phyloP scores from a whole-genome alignment of 176 grass and related monocot species.

The Eremochloa ophiuroides region DNA sequence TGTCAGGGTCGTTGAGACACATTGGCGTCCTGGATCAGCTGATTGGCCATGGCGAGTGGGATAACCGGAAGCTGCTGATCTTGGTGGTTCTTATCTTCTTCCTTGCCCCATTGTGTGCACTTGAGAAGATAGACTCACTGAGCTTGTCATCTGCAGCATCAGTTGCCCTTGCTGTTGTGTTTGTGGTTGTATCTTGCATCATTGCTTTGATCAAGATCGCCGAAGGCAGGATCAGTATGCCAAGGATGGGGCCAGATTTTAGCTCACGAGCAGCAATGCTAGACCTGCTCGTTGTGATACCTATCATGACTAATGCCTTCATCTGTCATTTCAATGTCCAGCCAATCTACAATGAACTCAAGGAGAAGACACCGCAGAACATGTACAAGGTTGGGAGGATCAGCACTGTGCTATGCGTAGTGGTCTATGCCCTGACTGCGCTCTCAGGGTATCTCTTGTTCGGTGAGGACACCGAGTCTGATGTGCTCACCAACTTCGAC shows the following conservation, averaged over 20 bases:
- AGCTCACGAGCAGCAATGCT: slow-evolving; percentile 61
- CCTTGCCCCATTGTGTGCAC: slow-evolving; percentile 68
- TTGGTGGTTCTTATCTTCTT: slow-evolving; percentile 73
- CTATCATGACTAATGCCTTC: slow-evolving; percentile 96
- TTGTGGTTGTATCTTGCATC: slow-evolving; percentile 71
- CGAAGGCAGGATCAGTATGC: slow-evolving; percentile 50
- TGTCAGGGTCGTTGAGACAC: slow-evolving; percentile 86
- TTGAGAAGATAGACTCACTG: slow-evolving; percentile 91
- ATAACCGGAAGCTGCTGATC: slow-evolving; percentile 77
- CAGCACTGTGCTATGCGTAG: slow-evolving; percentile 63
- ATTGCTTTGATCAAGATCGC: slow-evolving; percentile 72
- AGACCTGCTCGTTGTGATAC: slow-evolving; percentile 83
- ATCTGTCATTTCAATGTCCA: slow-evolving; percentile 95
- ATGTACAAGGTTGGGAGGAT: slow-evolving; percentile 86
- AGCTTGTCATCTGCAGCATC: slow-evolving; percentile 84
- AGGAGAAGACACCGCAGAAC: slow-evolving; percentile 71
- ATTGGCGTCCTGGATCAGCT: slow-evolving; percentile 82
- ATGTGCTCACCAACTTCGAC: slow-evolving; percentile 96
- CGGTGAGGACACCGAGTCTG: slow-evolving; percentile 72
- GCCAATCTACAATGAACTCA: slow-evolving; percentile 96
- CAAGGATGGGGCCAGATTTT: slow-evolving; percentile 85
- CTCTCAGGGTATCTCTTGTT: slow-evolving; percentile 89
- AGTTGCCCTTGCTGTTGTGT: slow-evolving; percentile 71
- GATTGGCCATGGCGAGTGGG: slow-evolving; percentile 82
- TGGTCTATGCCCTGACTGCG: slow-evolving; percentile 69